Base-by-base conservation (phyloP, 768 basidiomycete species). In the Pulveroboletus sp. region DNA sequence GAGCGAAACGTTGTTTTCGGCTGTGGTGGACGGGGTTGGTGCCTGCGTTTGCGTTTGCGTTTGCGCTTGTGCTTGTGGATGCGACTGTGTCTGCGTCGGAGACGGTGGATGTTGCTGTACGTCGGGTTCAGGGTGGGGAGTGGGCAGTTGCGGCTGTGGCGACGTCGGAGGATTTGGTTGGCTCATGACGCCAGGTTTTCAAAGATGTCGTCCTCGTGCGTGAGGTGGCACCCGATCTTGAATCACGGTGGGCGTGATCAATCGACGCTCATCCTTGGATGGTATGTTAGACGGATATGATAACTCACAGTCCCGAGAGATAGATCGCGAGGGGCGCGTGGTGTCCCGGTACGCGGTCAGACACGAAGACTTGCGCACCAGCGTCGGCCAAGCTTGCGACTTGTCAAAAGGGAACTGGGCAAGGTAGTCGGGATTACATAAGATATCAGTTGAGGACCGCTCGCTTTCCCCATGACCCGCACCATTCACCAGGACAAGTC, bases 1-100 rank as follows among this genome's bases (percentile, higher is more conserved):
- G 17, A 78, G 67, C 17, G 72, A 69, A 12, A 60, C 43, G 18
- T 46, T 51, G 38, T 17, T 37, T 5, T 59, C 54, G 11, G 48
- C 39, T 17, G 31, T 6, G 9, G 24, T 30, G 7, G 51, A 43
- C 9, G 56, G 37, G 4, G 49, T 36, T 9, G 53, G 57, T 8
- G 17, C 30, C 24, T 46, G 50, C 1, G 54, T 46, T 10, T 52
- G 57, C 6, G 41, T 14, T 33, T 61, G 58, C 3, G 41, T 28
- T 24, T 61, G 47, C 15, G 56, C 51, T 11, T 32, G 31, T 32
- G 31, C 12, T 5, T 32, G n/a, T n/a, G n/a, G n/a, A n/a, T n/a
- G 31, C 11, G 31, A 11, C 12, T 32, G 31, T 0, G 59, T 44
- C 31, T 50, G 47, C 3, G 41, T 35, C 21, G 61, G 47, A 24